A percentile compares a stretch with the other conserved stretches of the same genome.
phyloP scores from a whole-genome alignment of 768 basidiomycete genomes.

The Tubosaeta brunneosetosa region DNA sequence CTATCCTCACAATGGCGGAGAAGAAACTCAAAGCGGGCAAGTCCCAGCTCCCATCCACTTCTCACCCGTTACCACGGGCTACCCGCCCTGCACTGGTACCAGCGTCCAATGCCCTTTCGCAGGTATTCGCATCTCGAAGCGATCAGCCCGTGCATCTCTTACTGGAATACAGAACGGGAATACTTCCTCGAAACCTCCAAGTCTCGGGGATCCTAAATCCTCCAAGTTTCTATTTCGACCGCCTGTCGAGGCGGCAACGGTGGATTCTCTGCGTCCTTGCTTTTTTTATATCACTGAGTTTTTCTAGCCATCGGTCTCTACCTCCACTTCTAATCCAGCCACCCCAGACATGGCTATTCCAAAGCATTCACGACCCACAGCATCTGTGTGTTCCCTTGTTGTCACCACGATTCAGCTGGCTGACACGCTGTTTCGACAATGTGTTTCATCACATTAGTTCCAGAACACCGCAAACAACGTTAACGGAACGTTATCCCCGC shows the following conservation, averaged over 20 bases:
- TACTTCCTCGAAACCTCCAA: conserved; percentile 11
- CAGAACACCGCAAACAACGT: conserved; percentile 6
- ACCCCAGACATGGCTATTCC: conserved; percentile 14
- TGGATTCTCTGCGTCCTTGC: conserved; percentile 7
- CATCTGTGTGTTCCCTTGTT: conserved; percentile 9
- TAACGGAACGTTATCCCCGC: conserved; percentile 4
- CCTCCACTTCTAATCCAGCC: not conserved
- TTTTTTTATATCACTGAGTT: conserved; percentile 10
- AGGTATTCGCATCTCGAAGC: conserved; percentile 10
- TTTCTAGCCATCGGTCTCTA: conserved; percentile 7
- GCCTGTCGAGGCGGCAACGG: conserved; percentile 11
- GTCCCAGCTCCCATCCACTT: not conserved
- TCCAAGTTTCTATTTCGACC: conserved; percentile 4
- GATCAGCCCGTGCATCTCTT: conserved; percentile 8
- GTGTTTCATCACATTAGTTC: not conserved
- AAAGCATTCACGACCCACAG: not conserved
- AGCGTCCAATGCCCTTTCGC: conserved; percentile 3
- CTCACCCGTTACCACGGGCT: conserved; percentile 5
- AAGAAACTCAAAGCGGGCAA: conserved; percentile 15
- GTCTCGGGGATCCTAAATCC: conserved; percentile 4
- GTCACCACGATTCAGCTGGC: not conserved
- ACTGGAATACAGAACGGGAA: conserved; percentile 14
- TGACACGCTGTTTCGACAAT: not conserved
- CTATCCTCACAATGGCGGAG: not conserved
- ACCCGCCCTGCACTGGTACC: conserved; percentile 7